phyloP scores from a whole-genome alignment of 306 rosid genomes.

The Lathyrus oleraceus region DNA sequence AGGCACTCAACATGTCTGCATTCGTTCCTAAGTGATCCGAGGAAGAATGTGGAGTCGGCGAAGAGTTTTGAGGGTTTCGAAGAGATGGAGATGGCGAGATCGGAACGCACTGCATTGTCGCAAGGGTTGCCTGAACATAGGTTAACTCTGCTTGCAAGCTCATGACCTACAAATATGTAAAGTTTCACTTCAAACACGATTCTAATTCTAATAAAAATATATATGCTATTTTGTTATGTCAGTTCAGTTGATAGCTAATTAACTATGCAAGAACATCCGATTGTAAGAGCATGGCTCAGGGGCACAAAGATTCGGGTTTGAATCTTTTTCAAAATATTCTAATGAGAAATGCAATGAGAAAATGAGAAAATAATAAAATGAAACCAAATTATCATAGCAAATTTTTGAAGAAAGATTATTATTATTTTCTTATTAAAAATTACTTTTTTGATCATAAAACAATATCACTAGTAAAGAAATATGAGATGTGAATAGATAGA shows the following conservation, averaged over 20 bases:
- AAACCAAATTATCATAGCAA: too few species aligned
- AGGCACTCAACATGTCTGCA: slow-evolving; percentile 37
- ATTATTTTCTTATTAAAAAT: not conserved
- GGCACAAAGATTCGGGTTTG: too few species aligned
- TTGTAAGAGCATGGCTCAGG: too few species aligned
- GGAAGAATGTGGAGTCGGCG: slow-evolving; percentile 38
- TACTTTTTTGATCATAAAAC: slow-evolving; percentile 23
- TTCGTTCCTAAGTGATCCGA: slow-evolving; percentile 33
- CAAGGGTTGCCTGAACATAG: slow-evolving; percentile 69
- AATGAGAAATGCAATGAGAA: too few species aligned
- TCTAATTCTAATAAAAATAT: too few species aligned
- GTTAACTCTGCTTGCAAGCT: slow-evolving; percentile 83
- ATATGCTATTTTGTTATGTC: too few species aligned
- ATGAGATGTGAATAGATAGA: slow-evolving; percentile 21
- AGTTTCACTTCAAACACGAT: not conserved
- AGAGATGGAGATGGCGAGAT: slow-evolving; percentile 24
- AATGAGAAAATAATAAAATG: too few species aligned
- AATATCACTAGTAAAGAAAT: slow-evolving; percentile 5
- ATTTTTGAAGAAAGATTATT: not conserved
- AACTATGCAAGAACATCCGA: too few species aligned
- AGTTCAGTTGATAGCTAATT: too few species aligned
- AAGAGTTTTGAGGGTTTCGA: slow-evolving; percentile 22
- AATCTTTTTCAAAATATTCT: too few species aligned
- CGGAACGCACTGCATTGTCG: slow-evolving; percentile 53
- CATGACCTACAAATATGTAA: slow-evolving; percentile 50